Evolutionary conservation across 805 yeast genomes (phyloP).

Genomic region (Priceomyces melissophilus): DNA sequence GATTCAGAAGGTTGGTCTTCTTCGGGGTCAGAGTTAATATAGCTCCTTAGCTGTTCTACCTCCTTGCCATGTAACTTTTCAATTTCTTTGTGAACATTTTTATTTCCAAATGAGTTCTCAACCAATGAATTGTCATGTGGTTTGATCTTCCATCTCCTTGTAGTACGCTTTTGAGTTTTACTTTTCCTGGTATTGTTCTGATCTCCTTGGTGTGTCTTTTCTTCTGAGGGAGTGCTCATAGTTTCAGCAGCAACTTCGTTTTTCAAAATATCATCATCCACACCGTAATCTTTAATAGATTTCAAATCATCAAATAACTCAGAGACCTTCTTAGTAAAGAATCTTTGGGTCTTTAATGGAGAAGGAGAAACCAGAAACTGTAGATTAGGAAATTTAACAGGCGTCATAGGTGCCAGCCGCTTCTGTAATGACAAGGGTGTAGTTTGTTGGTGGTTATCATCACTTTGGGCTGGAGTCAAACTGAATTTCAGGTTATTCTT

Average conservation of each 20-base stretch:
- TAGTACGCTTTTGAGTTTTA: slow-evolving; percentile 50
- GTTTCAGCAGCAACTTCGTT: slow-evolving; percentile 7
- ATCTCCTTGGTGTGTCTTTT: slow-evolving; percentile 8
- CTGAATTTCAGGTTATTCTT: slow-evolving; percentile 13
- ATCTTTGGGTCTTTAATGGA: slow-evolving; percentile 37
- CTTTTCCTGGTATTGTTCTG: slow-evolving; percentile 21
- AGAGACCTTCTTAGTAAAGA: slow-evolving; percentile 32
- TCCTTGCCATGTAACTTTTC: slow-evolving; percentile 28
- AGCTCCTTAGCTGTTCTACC: slow-evolving; percentile 16
- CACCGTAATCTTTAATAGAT: slow-evolving; percentile 24
- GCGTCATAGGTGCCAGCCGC: slow-evolving; percentile 8
- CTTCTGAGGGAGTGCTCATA: slow-evolving; percentile 5
- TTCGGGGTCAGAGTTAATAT: slow-evolving; percentile 16
- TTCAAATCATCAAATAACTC: slow-evolving; percentile 47
- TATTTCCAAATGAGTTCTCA: slow-evolving; percentile 29
- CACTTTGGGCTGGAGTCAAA: slow-evolving; percentile 2
- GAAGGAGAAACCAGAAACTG: slow-evolving; percentile 44
- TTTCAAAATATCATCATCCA: slow-evolving; percentile 10
- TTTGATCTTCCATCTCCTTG: slow-evolving; percentile 48
- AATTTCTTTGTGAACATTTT: slow-evolving; percentile 43
- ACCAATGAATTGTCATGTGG: slow-evolving; percentile 26
- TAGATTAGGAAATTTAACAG: slow-evolving; percentile 10
- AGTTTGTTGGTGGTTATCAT: not conserved
- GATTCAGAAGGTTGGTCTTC: slow-evolving; percentile 12
- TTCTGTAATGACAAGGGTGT: not conserved